Evolutionary conservation across 345 rosid genomes (phyloP).

Genomic region (Lepidium aucheri): DNA sequence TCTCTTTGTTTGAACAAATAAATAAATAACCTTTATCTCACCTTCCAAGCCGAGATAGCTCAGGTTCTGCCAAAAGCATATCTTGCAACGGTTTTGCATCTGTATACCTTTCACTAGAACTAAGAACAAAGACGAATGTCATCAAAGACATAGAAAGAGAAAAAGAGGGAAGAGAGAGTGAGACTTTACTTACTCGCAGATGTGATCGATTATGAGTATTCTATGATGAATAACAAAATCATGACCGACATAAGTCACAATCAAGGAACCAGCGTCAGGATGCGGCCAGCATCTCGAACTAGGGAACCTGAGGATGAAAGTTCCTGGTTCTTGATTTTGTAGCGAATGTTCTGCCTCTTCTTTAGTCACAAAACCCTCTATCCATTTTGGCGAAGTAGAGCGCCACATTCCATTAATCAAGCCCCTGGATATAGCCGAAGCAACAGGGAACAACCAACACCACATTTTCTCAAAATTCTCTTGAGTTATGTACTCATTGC

Average conservation of each 20-base stretch:
- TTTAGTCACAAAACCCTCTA: constrained; percentile 90
- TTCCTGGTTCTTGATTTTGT: constrained; percentile 83
- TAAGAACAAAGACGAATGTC: constrained; percentile 4
- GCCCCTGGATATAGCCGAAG: constrained; percentile 56
- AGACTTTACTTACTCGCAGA: constrained; percentile 41
- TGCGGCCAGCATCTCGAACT: constrained; percentile 99
- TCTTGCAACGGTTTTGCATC: constrained; percentile 53
- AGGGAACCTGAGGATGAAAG: constrained; percentile 86
- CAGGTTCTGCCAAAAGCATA: constrained; percentile 75
- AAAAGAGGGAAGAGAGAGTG: not conserved
- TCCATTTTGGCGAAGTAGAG: constrained; percentile 72
- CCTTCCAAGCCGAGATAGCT: constrained; percentile 84
- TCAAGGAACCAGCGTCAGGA: constrained; percentile 84
- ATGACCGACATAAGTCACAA: constrained; percentile 71
- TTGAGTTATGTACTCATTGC: constrained; percentile 66
- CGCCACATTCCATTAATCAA: constrained; percentile 60
- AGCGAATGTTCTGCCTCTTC: constrained; percentile 94
- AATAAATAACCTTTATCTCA: constrained; percentile 20
- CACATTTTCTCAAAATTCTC: constrained; percentile 91
- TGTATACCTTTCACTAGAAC: constrained; percentile 35
- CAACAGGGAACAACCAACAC: constrained; percentile 96
- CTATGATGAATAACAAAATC: constrained; percentile 61
- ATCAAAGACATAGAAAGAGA: not conserved
- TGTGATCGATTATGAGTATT: constrained; percentile 50
- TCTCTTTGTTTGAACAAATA: not conserved